phyloP scores from a whole-genome alignment of 2,329 filamentous ascomycete genomes.

The Ophiostoma perfectum region DNA sequence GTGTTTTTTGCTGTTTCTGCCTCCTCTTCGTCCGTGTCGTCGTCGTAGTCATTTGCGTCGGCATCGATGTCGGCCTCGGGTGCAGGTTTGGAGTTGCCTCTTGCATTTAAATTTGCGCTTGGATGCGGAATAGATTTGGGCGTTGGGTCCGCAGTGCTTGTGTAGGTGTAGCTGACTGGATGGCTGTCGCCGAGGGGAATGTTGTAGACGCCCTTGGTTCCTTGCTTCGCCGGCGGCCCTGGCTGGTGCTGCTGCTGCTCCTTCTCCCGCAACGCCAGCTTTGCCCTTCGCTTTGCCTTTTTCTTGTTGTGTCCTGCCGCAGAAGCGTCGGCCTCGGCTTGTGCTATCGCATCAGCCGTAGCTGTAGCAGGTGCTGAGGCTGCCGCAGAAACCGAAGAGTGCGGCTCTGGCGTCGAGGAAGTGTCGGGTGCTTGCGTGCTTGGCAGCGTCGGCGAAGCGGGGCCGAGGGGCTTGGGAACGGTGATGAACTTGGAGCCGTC shows the following conservation, averaged over 20 bases:
- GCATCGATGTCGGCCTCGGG: background rate
- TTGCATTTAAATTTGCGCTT: background rate
- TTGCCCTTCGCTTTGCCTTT: conserved; percentile 89
- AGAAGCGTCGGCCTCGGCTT: conserved; percentile 3
- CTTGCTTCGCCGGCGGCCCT: conserved; percentile 24
- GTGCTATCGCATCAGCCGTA: background rate
- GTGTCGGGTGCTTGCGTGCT: conserved; percentile 26
- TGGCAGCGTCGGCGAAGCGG: conserved; percentile 51
- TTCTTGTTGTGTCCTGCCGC: conserved; percentile 60
- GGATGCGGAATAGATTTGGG: background rate
- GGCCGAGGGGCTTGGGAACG: conserved; percentile 46
- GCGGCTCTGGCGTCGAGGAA: background rate
- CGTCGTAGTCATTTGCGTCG: conserved; percentile 44
- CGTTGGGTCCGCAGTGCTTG: background rate
- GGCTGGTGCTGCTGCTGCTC: conserved; percentile 33
- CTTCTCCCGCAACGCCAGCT: conserved; percentile 61
- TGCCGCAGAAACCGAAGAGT: conserved; percentile 33
- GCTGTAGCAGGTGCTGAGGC: conserved; percentile 26
- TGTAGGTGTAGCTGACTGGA: background rate
- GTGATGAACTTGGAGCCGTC: conserved; percentile 66
- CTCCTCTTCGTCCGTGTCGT: conserved; percentile 53
- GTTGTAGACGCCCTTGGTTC: conserved; percentile 12
- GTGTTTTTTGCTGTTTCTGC: conserved; percentile 39
- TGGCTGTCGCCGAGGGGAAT: conserved; percentile 8
- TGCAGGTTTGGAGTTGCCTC: background rate